Percentiles rank a stretch among this genome's conserved stretches.
phyloP scores from a whole-genome alignment of 1,284 basidiomycete genomes.

The Austroboletus niveus region DNA sequence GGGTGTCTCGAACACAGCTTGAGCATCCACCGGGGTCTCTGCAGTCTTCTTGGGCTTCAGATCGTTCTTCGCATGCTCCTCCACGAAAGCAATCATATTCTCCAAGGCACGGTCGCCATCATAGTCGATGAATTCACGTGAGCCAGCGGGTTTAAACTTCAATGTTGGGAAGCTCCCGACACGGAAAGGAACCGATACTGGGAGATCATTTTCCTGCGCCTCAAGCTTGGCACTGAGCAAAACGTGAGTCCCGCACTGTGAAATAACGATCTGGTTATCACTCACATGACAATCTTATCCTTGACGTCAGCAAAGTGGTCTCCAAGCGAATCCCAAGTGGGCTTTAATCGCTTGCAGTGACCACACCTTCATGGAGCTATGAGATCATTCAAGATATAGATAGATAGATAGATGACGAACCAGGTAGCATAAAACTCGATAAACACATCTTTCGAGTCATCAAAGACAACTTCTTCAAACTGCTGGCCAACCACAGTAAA shows the following conservation, averaged over 20 bases:
- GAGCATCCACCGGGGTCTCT: constrained; percentile 20
- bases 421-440: constrained; percentile 97
- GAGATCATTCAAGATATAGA: neutral
- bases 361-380: constrained; percentile 63
- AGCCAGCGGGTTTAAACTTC: constrained; percentile 94
- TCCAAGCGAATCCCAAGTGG: constrained; percentile 90
- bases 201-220: constrained; percentile 95
- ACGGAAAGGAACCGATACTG: constrained; percentile 82
- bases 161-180: constrained; percentile 91
- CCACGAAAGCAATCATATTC: constrained; percentile 80
- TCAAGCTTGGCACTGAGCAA: constrained; percentile 91
- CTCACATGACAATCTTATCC: constrained; percentile 81
- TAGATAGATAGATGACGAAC: constrained; percentile 45
- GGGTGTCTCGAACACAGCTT: constrained; percentile 28
- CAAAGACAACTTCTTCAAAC: constrained; percentile 84
- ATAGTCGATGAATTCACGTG: constrained; percentile 86
- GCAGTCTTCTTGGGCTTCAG: constrained; percentile 20
- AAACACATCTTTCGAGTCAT: constrained; percentile 93
- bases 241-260: constrained; percentile 2
- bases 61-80: constrained; percentile 77
- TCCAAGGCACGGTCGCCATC: constrained; percentile 90
- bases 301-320: constrained; percentile 79
- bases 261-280: constrained; percentile 21
- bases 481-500: constrained; percentile 86
- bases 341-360: constrained; percentile 95